Evolutionary conservation across 1,139 yeast species (phyloP).

Genomic region (Debaryomyces fabryi): DNA sequence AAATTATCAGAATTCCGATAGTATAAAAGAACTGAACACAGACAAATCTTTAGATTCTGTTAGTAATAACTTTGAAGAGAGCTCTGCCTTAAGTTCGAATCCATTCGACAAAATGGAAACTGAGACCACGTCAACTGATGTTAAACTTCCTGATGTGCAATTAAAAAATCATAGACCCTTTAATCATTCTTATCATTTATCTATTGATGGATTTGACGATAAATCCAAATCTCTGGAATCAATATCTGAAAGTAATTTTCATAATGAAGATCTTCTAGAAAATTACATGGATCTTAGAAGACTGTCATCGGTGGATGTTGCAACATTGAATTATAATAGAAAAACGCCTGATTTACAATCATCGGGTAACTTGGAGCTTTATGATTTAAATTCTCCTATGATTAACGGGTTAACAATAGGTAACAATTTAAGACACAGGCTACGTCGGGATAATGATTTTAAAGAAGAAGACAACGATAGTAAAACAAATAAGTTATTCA

Average conservation of each 20-base stretch:
- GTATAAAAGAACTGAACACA: neutral
- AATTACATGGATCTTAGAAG: conserved; percentile 33
- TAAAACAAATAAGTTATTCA: conserved; percentile 20
- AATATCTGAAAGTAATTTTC: neutral
- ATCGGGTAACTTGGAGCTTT: conserved; percentile 25
- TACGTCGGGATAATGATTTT: conserved; percentile 8
- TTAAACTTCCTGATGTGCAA: conserved; percentile 1
- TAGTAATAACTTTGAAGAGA: conserved; percentile 2
- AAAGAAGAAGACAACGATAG: neutral
- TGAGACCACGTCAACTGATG: conserved; percentile 3
- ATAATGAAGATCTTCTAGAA: conserved; percentile 37
- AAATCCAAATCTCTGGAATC: conserved; percentile 2
- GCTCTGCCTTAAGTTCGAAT: conserved; percentile 4
- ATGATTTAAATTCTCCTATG: conserved; percentile 38
- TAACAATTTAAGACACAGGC: conserved; percentile 27
- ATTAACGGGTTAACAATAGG: conserved; percentile 44
- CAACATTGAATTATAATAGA: conserved; percentile 7
- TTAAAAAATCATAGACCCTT: conserved; percentile 17
- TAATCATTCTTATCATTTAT: conserved; percentile 33
- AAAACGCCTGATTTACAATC: conserved; percentile 13
- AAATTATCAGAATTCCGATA: neutral
- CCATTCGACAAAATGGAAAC: conserved; percentile 5
- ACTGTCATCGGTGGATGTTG: conserved; percentile 20
- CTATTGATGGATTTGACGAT: conserved; percentile 28
- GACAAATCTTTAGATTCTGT: neutral